Percentiles rank a stretch among this genome's conserved stretches.
phyloP scores from a whole-genome alignment of 148 eudicot genomes.

The Amaranthus cruentus region DNA sequence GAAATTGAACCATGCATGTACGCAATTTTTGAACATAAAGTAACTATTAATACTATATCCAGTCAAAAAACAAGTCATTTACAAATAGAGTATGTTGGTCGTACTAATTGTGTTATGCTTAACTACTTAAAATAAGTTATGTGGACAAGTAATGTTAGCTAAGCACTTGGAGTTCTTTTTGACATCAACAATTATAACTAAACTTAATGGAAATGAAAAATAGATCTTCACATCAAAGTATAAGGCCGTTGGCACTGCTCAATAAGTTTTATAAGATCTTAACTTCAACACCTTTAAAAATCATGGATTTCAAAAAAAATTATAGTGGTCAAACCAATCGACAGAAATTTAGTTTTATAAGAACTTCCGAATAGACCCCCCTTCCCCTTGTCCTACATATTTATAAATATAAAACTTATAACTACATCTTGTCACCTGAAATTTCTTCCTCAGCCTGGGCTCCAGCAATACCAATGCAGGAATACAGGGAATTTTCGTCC shows the following conservation, averaged over 20 bases:
- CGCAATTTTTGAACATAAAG: background rate
- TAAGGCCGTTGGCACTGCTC: background rate
- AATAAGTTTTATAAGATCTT: background rate
- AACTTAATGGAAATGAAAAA: no score
- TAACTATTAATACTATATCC: no score
- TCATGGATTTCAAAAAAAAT: background rate
- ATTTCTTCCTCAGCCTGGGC: slow-evolving; percentile 59
- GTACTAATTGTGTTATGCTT: no score
- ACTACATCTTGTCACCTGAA: slow-evolving; percentile 41
- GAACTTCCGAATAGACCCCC: background rate
- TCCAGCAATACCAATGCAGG: slow-evolving; percentile 91
- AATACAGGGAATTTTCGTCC: slow-evolving; percentile 78
- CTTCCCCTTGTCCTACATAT: background rate
- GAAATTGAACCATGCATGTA: background rate
- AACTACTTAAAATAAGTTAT: no score
- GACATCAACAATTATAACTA: no score
- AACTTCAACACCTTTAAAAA: background rate
- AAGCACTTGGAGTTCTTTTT: no score
- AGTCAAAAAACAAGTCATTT: no score
- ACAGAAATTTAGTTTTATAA: background rate
- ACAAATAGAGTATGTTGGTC: no score
- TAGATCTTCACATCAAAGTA: no score
- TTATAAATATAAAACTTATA: background rate
- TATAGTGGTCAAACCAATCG: no score
- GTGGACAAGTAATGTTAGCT: no score